These are phyloP conservation scores for Boehmeria nivea DNA, from an alignment of 306 rosid species.

Conservation along the genomic window DNA sequence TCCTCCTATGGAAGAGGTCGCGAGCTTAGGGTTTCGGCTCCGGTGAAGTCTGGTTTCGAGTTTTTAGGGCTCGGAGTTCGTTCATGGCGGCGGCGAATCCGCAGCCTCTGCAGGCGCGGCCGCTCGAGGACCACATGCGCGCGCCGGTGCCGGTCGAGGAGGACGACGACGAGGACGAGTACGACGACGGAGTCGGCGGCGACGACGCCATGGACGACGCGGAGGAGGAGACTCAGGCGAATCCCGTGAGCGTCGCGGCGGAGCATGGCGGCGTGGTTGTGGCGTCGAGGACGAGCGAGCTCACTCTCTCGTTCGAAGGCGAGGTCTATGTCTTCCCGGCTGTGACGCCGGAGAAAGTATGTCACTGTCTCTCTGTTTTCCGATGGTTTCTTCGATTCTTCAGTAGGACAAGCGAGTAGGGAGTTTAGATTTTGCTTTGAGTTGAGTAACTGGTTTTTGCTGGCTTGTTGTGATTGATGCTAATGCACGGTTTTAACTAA, in stretches of 20 bases:
- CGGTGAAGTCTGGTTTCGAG: background rate
- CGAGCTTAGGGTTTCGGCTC: constrained; percentile 45
- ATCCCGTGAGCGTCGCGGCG: constrained; percentile 42
- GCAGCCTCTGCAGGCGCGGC: constrained; percentile 61
- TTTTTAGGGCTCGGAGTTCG: constrained; percentile 5
- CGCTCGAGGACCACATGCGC: constrained; percentile 39
- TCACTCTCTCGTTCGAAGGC: constrained; percentile 94
- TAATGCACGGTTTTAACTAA: too few species aligned
- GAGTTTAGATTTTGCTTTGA: background rate
- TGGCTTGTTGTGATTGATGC: background rate
- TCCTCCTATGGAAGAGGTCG: constrained; percentile 29
- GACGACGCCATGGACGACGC: constrained; percentile 67
- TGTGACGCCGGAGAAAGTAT: constrained; percentile 83
- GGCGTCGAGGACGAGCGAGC: constrained; percentile 77
- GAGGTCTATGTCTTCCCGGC: constrained; percentile 93
- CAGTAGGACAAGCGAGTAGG: too few species aligned
- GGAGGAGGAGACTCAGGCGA: constrained; percentile 43
- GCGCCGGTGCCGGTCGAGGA: constrained; percentile 31
- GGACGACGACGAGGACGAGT: constrained; percentile 70
- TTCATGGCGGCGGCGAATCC: constrained; percentile 68
- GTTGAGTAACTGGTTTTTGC: background rate
- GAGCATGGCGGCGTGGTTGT: constrained; percentile 35
- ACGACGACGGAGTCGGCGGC: constrained; percentile 37
- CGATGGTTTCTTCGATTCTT: background rate
- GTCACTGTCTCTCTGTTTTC: background rate